Conservation (phyloP, 1,139 yeast genomes). For the Yamadazyma triangularis region DNA sequence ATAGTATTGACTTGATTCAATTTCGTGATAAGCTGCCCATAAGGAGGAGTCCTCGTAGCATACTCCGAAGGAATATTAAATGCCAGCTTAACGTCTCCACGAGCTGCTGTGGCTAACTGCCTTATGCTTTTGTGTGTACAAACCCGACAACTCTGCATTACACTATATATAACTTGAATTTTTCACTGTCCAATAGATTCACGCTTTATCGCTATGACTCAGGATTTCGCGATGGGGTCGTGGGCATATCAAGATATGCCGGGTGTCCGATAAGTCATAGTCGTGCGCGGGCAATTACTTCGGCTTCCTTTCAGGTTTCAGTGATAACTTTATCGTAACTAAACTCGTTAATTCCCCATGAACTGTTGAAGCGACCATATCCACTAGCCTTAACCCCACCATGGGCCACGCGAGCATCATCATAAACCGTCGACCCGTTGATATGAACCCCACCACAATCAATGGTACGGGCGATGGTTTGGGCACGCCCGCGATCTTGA, state of each 20-base stretch:
- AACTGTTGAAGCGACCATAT: slow-evolving; percentile 45
- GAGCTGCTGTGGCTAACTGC: slow-evolving; percentile 32
- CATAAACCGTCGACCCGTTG: slow-evolving; percentile 44
- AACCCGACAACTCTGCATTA: too few relatives aligned
- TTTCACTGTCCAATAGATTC: too few relatives aligned
- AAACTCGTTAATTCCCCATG: slow-evolving; percentile 49
- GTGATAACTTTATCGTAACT: slow-evolving; percentile 35
- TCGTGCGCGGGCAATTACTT: too few relatives aligned
- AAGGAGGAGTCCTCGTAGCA: slow-evolving; percentile 79
- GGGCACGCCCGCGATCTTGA: slow-evolving; percentile 33
- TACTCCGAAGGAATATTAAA: slow-evolving; percentile 53
- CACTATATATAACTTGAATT: too few relatives aligned
- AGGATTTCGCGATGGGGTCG: too few relatives aligned
- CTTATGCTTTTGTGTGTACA: slow-evolving; percentile 9
- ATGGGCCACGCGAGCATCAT: slow-evolving; percentile 50
- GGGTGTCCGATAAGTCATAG: too few relatives aligned
- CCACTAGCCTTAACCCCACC: slow-evolving; percentile 55
- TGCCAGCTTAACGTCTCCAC: slow-evolving; percentile 4
- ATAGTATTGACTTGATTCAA: slow-evolving; percentile 59
- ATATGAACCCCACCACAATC: slow-evolving; percentile 51
- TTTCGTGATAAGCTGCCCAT: slow-evolving; percentile 64
- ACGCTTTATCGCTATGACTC: too few relatives aligned
- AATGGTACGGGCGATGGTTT: slow-evolving; percentile 29
- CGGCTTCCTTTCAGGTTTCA: too few relatives aligned
- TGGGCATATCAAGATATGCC: too few relatives aligned